These are phyloP conservation scores for Skeletonema marinoi DNA, from an alignment of 108 stramenopile genomes.

Conservation along the genomic window DNA sequence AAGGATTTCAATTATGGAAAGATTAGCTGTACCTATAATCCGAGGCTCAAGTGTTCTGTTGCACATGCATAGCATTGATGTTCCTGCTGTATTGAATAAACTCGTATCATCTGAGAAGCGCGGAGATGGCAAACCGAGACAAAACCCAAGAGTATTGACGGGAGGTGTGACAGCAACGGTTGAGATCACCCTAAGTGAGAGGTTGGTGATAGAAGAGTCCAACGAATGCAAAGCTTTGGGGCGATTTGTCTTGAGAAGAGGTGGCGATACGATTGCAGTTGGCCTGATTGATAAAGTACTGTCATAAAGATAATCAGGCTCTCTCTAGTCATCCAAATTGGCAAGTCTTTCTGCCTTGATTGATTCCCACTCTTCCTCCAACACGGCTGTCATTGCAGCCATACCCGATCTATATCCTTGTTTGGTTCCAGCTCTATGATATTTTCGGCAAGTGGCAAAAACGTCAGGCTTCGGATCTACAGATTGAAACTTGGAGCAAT, in stretches of 20 bases:
- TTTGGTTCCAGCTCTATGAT: slow-evolving; percentile 43
- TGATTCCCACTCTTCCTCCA: slow-evolving; percentile 38
- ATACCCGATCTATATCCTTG: slow-evolving; percentile 32
- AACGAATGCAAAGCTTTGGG: slow-evolving; percentile 48
- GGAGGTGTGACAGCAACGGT: slow-evolving; percentile 64
- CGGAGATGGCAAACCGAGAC: slow-evolving; percentile 15
- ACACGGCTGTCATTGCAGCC: slow-evolving; percentile 21
- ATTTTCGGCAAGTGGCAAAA: slow-evolving; percentile 45
- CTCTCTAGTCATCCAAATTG: neutral
- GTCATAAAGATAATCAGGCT: neutral
- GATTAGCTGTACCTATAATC: slow-evolving; percentile 65
- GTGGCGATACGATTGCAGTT: slow-evolving; percentile 50
- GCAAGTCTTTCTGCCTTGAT: neutral
- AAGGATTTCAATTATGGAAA: slow-evolving; percentile 61
- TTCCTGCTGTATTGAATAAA: slow-evolving; percentile 67
- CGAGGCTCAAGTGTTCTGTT: slow-evolving; percentile 78
- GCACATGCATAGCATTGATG: slow-evolving; percentile 85
- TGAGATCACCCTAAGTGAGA: slow-evolving; percentile 68
- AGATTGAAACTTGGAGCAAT: slow-evolving; percentile 38
- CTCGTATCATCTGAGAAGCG: slow-evolving; percentile 42
- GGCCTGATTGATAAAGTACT: slow-evolving; percentile 49
- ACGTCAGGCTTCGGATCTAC: slow-evolving; percentile 45
- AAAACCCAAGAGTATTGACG: slow-evolving; percentile 66
- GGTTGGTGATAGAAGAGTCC: slow-evolving; percentile 34
- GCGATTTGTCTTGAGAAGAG: slow-evolving; percentile 48